Conservation (phyloP, 129 eudicot genomes). For the Helichrysum umbraculigerum region DNA sequence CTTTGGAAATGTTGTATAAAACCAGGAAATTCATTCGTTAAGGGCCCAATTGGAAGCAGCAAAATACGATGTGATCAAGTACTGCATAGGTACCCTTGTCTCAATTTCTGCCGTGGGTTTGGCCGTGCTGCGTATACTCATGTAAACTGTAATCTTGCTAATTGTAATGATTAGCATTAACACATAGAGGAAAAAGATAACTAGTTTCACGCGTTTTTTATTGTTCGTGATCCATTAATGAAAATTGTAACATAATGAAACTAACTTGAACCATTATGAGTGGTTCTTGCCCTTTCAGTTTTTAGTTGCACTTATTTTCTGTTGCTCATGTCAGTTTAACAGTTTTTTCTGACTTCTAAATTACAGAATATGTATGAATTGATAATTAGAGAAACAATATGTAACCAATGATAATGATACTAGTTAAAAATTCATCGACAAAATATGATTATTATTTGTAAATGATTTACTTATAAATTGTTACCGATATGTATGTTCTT, state of each 20-base stretch:
- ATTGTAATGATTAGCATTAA: slow-evolving; percentile 34
- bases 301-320: slow-evolving; percentile 6
- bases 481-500: no score
- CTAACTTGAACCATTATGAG: slow-evolving; percentile 23
- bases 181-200: slow-evolving; percentile 32
- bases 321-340: no score
- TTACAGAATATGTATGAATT: not conserved
- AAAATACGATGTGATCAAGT: slow-evolving; percentile 89
- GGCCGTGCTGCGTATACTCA: slow-evolving; percentile 81
- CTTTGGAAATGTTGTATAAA: slow-evolving; percentile 7
- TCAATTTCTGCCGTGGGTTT: slow-evolving; percentile 92
- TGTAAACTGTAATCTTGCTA: slow-evolving; percentile 37
- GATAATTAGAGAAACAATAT: not conserved
- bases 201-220: slow-evolving; percentile 27
- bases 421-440: no score
- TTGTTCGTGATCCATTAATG: slow-evolving; percentile 31
- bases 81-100: slow-evolving; percentile 94
- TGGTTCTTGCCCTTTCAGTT: slow-evolving; percentile 9
- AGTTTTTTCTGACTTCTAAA: no score
- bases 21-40: slow-evolving; percentile 85
- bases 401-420: not conserved
- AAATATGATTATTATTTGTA: no score
- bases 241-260: slow-evolving; percentile 34
- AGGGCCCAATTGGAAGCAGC: slow-evolving; percentile 94
- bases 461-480: no score